These are phyloP conservation scores for Nannochloropsis granulata DNA, from an alignment of 108 stramenopile species.

Conservation along the genomic window DNA sequence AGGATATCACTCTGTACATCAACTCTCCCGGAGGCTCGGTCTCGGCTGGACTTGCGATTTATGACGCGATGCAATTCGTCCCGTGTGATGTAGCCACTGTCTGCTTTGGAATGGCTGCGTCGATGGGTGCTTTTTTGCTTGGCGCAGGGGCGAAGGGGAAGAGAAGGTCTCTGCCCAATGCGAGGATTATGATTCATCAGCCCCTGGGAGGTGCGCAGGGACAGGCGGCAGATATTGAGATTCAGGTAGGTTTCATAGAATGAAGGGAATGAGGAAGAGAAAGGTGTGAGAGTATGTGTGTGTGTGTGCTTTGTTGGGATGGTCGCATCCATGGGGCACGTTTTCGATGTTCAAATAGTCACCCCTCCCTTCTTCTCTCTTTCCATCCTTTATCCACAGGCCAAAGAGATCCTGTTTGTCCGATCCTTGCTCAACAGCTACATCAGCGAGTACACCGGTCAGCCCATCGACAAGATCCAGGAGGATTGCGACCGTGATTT, in stretches of 20 bases:
- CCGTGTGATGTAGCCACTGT: conserved; percentile 87
- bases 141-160: conserved; percentile 78
- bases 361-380: neutral
- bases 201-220: conserved; percentile 91
- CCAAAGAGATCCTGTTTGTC: conserved; percentile 87
- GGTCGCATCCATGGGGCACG: no score
- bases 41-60: conserved; percentile 81
- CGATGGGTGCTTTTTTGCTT: conserved; percentile 86
- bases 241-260: conserved; percentile 10
- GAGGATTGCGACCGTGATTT: conserved; percentile 86
- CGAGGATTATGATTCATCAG: conserved; percentile 96
- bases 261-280: neutral
- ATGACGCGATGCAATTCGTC: conserved; percentile 85
- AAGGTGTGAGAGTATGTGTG: neutral
- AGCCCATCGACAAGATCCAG: conserved; percentile 70
- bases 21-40: conserved; percentile 79
- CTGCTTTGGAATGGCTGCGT: conserved; percentile 93
- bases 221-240: conserved; percentile 87
- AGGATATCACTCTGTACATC: conserved; percentile 90
- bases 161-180: conserved; percentile 68
- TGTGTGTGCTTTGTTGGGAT: no score
- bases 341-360: no score
- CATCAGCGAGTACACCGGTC: conserved; percentile 77
- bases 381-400: conserved; percentile 39
- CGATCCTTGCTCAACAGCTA: conserved; percentile 68